These are phyloP conservation scores for Kazachstania sp. DNA, from an alignment of 1,139 yeast species.

Conservation along the genomic window DNA sequence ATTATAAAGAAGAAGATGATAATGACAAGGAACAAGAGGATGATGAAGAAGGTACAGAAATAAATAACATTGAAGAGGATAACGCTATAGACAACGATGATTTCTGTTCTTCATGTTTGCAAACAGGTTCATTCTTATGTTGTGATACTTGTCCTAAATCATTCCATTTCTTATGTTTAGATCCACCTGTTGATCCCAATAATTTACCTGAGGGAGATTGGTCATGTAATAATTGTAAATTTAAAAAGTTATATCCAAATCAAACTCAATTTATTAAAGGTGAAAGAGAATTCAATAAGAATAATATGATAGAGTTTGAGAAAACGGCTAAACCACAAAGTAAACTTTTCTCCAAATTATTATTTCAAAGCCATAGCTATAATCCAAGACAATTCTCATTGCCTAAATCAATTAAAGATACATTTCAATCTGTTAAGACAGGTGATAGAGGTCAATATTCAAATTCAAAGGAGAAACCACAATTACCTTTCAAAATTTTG, in stretches of 20 bases:
- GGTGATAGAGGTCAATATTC: conserved; percentile 65
- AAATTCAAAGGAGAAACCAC: conserved; percentile 45
- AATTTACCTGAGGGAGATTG: conserved; percentile 82
- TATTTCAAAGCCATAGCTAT: conserved; percentile 47
- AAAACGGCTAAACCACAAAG: conserved; percentile 12
- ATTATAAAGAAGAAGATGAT: conserved; percentile 11
- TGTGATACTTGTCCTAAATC: conserved; percentile 91
- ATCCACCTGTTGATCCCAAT: conserved; percentile 75
- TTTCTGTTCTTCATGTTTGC: conserved; percentile 81
- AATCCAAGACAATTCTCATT: conserved; percentile 70
- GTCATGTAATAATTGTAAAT: conserved; percentile 71
- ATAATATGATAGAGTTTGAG: background rate
- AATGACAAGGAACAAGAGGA: conserved; percentile 7
- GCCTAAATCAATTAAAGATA: conserved; percentile 61
- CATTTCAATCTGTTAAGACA: conserved; percentile 64
- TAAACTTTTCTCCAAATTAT: conserved; percentile 53
- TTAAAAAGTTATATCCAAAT: conserved; percentile 29
- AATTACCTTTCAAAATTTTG: conserved; percentile 34
- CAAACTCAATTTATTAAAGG: conserved; percentile 17
- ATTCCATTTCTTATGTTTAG: conserved; percentile 83
- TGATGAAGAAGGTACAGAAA: too few species aligned
- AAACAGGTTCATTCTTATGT: conserved; percentile 80
- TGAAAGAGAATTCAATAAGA: conserved; percentile 18
- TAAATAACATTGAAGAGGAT: background rate
- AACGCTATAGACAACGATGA: conserved; percentile 59